Base-by-base conservation (phyloP, 1,284 basidiomycete species). In the Melampsora allii-populina region DNA sequence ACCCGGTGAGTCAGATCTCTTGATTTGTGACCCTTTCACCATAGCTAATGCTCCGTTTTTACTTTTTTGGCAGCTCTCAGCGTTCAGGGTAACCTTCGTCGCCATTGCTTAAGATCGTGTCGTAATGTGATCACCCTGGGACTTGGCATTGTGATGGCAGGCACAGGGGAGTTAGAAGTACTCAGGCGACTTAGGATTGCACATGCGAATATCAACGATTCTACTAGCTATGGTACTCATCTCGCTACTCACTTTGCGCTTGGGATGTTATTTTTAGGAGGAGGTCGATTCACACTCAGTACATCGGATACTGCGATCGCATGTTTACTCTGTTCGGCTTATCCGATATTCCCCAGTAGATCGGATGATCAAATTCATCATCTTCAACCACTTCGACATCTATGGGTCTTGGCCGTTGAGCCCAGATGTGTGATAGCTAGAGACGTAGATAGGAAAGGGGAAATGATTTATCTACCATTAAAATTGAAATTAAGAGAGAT, bases 321-420 rank as follows among this genome's bases (percentile, higher is more conserved):
- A 0, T 89, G 88, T 75, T 88, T 99, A 85, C 83, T 94, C 75
- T 87, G 91, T 17, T 88, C 96, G 0, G 93, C 96, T 84, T 98
- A 92, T 82, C 94, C 95, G 2, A 87, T 91, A 12, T 92, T 91
- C 80, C 87, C 92, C 17, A 85, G 87, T 12, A 82, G 86, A 9
- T 89, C 91, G 0, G 87, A 87, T 7, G 94, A 98, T 79, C 96
- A 96, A 83, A 89, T 90, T 76, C 88, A 89, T 50, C 95, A 93
- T 79, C 85, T 97, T 3, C 96, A 98, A 81, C 92, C 94, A 0
- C 87, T 94, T 76, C 87, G 96, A 3, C 95, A 98, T 82, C 83
- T 99, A 33, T 98, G 96, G 96, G 91, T 91, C 2, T 84, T 98
- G 46, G 96, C 96, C 0, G 89, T 91, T 17, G 94, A 98, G 79